Base-by-base conservation (phyloP, 345 rosid genomes). In the Eucalyptus lansdowneana region DNA sequence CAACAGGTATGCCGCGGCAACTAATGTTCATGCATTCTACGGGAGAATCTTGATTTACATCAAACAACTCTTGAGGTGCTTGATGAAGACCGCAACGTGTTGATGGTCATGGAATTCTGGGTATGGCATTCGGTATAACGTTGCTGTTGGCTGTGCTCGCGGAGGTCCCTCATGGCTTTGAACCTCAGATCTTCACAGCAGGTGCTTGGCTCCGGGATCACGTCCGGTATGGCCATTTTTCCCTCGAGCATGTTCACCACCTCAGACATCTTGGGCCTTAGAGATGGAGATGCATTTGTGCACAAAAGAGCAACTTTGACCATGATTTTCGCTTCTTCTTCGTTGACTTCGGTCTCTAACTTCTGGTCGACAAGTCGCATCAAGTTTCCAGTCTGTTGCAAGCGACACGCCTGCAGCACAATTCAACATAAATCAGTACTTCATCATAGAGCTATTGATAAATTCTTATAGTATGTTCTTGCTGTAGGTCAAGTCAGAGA, bases 171-270 rank as follows among this genome's bases (percentile, higher is more conserved):
- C 56, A 88, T 53, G 24, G 90, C 90, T 87, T 90, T 89, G 31
- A 90, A 91, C 50, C 92, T 87, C 89, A 92, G 29, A 85, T 90
- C 90, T 54, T 90, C 91, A 0, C 88, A 86, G 45, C 88, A 91
- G 62, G 86, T 88, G 87, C 91, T 90, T 21, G 89, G 92, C n/a
- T 93, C 92, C 3, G 91, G 69, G 50, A 90, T 86, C 34, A 54
- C 56, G 49, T 94, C 93, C 2, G 90, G 91, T 44, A 94, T 47
- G 37, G 58, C 29, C 15, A 88, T 88, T 80, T 90, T 88, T 19
- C 91, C 91, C 86, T 91, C 91, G 3, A 92, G 90, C 91, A 92
- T 91, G 25, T 58, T 90, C 34, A 92, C 91, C n/a, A 86, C 93
- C 86, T 88, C 90, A 11, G 93, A 90, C 91, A 91, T 92, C 7